phyloP scores from a whole-genome alignment of 495 filamentous ascomycete genomes.

The Penicillium psychrofluorescens region DNA sequence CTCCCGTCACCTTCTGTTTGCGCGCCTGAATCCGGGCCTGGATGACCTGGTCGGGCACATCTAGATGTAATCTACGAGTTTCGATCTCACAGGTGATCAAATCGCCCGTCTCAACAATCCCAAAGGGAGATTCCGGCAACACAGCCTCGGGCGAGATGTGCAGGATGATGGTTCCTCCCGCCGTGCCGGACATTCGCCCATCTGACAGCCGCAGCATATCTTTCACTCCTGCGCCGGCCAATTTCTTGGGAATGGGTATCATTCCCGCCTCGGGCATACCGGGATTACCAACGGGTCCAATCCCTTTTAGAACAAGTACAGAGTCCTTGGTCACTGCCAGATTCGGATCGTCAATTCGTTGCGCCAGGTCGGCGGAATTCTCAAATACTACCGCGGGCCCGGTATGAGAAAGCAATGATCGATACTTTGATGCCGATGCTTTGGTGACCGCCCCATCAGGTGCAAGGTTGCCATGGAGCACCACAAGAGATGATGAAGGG shows the following conservation, averaged over 20 bases:
- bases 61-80: constrained; percentile 33
- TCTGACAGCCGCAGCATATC: constrained; percentile 64
- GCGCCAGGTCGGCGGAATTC: constrained; percentile 47
- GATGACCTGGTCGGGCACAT: constrained; percentile 42
- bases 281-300: constrained; percentile 57
- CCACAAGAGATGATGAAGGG: constrained; percentile 45
- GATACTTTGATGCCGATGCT: constrained; percentile 53
- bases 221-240: constrained; percentile 47
- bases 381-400: constrained; percentile 55
- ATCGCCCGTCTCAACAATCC: constrained; percentile 54
- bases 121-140: constrained; percentile 47
- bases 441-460: constrained; percentile 54
- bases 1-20: constrained; percentile 8
- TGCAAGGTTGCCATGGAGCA: constrained; percentile 50
- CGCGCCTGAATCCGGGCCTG: constrained; percentile 29
- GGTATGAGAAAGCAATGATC: constrained; percentile 40
- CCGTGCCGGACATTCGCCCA: constrained; percentile 62
- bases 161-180: constrained; percentile 60
- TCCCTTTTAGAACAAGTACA: constrained; percentile 53
- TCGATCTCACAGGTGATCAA: constrained; percentile 48
- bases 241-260: constrained; percentile 57
- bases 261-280: constrained; percentile 66
- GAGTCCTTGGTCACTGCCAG: constrained; percentile 44
- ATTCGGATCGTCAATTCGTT: constrained; percentile 48
- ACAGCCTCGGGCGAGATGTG: constrained; percentile 59